Conservation (phyloP, 2,329 filamentous ascomycete genomes). For the Plenodomus biglobosus region DNA sequence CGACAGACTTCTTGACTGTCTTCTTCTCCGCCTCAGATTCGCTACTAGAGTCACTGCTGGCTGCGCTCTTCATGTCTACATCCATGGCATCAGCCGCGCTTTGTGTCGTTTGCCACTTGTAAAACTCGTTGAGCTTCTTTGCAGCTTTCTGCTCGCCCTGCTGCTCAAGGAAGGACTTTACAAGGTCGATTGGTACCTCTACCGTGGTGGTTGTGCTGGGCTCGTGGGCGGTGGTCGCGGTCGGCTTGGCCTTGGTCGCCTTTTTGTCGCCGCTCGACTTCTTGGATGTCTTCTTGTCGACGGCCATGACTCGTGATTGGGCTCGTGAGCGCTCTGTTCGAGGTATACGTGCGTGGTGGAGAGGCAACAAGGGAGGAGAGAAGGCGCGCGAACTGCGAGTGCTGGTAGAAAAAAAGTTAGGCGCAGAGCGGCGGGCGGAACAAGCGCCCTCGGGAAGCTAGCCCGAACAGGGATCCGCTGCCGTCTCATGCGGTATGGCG, state of each 20-base stretch:
- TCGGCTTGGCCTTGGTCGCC: constrained; percentile 9
- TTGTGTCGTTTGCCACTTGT: constrained; percentile 35
- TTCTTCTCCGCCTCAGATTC: constrained; percentile 35
- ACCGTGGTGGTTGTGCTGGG: constrained; percentile 7
- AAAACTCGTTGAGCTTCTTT: constrained; percentile 26
- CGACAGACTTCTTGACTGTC: constrained; percentile 20
- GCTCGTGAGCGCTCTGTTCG: background rate
- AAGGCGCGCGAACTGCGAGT: too few relatives aligned
- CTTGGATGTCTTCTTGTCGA: constrained; percentile 22
- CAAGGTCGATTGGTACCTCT: constrained; percentile 31
- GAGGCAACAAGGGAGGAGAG: constrained; percentile 1
- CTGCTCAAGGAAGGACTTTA: constrained; percentile 39
- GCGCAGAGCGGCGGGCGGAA: constrained; percentile 19
- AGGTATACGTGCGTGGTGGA: constrained; percentile 1
- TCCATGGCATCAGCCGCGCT: constrained; percentile 35
- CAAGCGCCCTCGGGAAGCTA: constrained; percentile 16
- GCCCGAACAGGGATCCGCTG: constrained; percentile 14
- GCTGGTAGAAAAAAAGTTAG: constrained; percentile 24
- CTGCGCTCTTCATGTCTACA: constrained; percentile 26
- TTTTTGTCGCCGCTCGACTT: constrained; percentile 21
- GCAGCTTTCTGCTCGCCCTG: constrained; percentile 39
- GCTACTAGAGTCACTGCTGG: constrained; percentile 34
- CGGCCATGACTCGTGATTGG: constrained; percentile 27
- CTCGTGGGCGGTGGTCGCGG: constrained; percentile 5
- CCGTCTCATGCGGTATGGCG: constrained; percentile 21